Percentiles rank a stretch among this genome's conserved stretches.
Evolutionary conservation across 345 rosid species (phyloP).

Genomic region (Rhizophora mangle): DNA sequence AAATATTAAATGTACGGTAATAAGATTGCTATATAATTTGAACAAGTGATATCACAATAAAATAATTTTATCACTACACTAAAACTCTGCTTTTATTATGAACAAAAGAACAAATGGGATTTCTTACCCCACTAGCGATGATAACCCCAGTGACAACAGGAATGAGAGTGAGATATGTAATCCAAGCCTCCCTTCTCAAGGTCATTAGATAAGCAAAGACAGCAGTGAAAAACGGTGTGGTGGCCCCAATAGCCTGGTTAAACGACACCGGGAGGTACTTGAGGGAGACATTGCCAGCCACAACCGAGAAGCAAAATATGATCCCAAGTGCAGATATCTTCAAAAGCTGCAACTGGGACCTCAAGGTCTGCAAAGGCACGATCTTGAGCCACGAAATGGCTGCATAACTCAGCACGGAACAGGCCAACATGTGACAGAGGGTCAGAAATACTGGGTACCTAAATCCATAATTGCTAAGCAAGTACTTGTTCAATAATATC

Average conservation of each 20-base stretch:
- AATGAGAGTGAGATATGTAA: slow-evolving; percentile 36
- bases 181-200: slow-evolving; percentile 31
- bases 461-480: slow-evolving; percentile 36
- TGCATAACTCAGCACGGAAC: slow-evolving; percentile 29
- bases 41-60: no score
- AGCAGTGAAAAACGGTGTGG: slow-evolving; percentile 44
- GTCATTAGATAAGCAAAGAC: slow-evolving; percentile 40
- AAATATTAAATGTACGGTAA: no score
- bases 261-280: slow-evolving; percentile 42
- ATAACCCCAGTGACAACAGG: slow-evolving; percentile 43
- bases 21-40: no score
- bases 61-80: no score
- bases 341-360: slow-evolving; percentile 29
- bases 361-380: slow-evolving; percentile 28
- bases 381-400: slow-evolving; percentile 32
- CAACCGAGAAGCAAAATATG: slow-evolving; percentile 44
- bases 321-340: slow-evolving; percentile 43
- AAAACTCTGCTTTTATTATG: no score
- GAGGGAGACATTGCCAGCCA: slow-evolving; percentile 40
- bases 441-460: slow-evolving; percentile 39
- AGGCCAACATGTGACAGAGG: slow-evolving; percentile 33
- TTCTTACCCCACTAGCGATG: slow-evolving; percentile 42
- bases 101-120: background rate
- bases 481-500: slow-evolving; percentile 30
- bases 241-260: slow-evolving; percentile 44